These are phyloP conservation scores for Quercus lobata DNA, from an alignment of 331 rosid genomes.

Conservation along the genomic window DNA sequence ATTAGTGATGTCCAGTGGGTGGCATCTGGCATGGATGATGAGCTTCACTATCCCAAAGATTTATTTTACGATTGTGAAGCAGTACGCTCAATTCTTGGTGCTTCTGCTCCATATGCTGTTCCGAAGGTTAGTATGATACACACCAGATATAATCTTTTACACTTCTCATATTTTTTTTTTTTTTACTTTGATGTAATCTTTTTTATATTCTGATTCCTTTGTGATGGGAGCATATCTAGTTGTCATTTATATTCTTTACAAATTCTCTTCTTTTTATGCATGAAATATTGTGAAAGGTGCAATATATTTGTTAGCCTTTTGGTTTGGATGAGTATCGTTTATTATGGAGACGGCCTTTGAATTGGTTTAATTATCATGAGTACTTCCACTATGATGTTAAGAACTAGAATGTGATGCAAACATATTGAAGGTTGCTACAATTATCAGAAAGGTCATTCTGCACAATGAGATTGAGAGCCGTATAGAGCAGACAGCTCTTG, in stretches of 20 bases:
- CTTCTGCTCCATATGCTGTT: conserved; percentile 73
- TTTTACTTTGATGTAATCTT: background rate
- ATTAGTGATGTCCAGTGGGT: conserved; percentile 74
- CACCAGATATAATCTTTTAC: background rate
- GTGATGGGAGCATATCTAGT: background rate
- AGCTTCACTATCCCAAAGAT: conserved; percentile 78
- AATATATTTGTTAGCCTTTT: background rate
- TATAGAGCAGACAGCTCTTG: too few species aligned
- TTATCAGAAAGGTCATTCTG: too few species aligned
- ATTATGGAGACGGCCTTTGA: too few species aligned
- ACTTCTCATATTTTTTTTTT: background rate
- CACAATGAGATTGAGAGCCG: too few species aligned
- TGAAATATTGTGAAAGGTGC: background rate
- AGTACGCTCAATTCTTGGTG: conserved; percentile 68
- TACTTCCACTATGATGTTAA: too few species aligned
- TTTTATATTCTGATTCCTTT: background rate
- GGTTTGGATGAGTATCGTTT: too few species aligned
- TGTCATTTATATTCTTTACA: background rate
- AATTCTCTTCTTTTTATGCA: background rate
- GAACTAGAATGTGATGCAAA: too few species aligned
- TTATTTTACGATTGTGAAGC: conserved; percentile 69
- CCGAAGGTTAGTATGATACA: conserved; percentile 67
- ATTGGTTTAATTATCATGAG: background rate
- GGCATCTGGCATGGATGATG: conserved; percentile 57
- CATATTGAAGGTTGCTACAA: too few species aligned